Conservation (phyloP, 176 grass and related monocot species). For the Eleusine indica region DNA sequence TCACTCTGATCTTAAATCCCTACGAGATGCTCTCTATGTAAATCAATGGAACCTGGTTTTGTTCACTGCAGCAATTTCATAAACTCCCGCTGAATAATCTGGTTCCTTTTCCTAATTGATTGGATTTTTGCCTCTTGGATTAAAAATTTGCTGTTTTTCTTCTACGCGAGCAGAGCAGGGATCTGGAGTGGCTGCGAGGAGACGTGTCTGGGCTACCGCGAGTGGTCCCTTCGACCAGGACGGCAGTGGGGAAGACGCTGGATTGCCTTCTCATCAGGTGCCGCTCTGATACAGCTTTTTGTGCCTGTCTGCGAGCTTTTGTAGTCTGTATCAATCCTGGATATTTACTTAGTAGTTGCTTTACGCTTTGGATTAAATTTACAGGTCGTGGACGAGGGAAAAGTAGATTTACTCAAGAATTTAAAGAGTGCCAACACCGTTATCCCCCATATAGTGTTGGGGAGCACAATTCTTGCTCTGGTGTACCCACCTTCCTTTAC, state of each 20-base stretch:
- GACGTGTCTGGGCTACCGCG: constrained; percentile 26
- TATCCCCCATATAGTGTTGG: constrained; percentile 89
- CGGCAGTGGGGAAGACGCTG: constrained; percentile 15
- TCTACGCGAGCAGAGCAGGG: constrained; percentile 43
- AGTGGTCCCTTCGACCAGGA: constrained; percentile 56
- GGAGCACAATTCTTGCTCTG: constrained; percentile 86
- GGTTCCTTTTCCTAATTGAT: background rate
- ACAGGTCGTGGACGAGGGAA: constrained; percentile 48
- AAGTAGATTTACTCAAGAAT: constrained; percentile 58
- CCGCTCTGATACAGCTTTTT: constrained; percentile 7
- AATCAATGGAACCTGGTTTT: background rate
- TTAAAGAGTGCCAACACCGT: constrained; percentile 71
- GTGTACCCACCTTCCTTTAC: constrained; percentile 89
- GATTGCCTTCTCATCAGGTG: constrained; percentile 48
- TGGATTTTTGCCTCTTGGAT: background rate
- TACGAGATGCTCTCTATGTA: background rate
- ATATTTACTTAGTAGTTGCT: constrained; percentile 14
- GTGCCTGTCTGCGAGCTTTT: background rate
- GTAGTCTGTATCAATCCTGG: background rate
- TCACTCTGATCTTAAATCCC: constrained; percentile 5
- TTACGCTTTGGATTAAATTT: constrained; percentile 21
- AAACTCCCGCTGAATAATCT: background rate
- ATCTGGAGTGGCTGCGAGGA: constrained; percentile 19
- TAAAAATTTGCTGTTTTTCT: background rate
- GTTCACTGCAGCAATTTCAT: background rate